Evolutionary conservation across 1,284 basidiomycete species (phyloP).

Genomic region (Puccinia polysora): DNA sequence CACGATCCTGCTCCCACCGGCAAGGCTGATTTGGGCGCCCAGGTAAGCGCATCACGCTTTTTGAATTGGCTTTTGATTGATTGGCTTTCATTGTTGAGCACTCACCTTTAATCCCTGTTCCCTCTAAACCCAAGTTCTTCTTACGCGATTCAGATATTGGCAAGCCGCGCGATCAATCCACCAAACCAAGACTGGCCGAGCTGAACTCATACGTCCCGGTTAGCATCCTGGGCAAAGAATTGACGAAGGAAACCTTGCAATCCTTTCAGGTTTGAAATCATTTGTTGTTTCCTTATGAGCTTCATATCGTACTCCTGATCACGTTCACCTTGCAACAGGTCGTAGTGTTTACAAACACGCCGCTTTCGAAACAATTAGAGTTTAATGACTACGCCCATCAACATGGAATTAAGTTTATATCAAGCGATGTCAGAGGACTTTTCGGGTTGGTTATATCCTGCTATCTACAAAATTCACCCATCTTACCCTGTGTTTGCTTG

Average conservation of each 20-base stretch:
- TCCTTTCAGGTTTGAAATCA: slow-evolving; percentile 28
- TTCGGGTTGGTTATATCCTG: slow-evolving; percentile 65
- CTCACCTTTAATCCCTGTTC: slow-evolving; percentile 25
- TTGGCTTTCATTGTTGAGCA: slow-evolving; percentile 33
- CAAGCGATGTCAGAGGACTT: slow-evolving; percentile 85
- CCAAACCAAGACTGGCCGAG: slow-evolving; percentile 84
- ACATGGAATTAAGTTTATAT: slow-evolving; percentile 84
- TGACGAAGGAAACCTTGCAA: slow-evolving; percentile 27
- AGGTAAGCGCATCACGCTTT: slow-evolving; percentile 59
- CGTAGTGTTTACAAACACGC: slow-evolving; percentile 77
- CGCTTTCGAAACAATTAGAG: slow-evolving; percentile 78
- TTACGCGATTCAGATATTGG: slow-evolving; percentile 82
- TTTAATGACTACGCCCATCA: slow-evolving; percentile 89
- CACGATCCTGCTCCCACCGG: slow-evolving; percentile 86
- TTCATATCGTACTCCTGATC: neutral
- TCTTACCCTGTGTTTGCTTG: neutral
- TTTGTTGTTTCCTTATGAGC: neutral
- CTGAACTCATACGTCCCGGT: slow-evolving; percentile 96
- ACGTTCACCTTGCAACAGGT: slow-evolving; percentile 58
- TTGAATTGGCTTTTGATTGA: neutral
- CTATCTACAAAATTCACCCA: neutral
- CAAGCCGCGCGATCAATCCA: slow-evolving; percentile 77
- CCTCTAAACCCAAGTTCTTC: no score
- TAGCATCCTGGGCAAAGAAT: slow-evolving; percentile 1
- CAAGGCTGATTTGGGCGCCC: slow-evolving; percentile 83